Base-by-base conservation (phyloP, 805 yeast genomes). In the Myxozyma geophila region DNA sequence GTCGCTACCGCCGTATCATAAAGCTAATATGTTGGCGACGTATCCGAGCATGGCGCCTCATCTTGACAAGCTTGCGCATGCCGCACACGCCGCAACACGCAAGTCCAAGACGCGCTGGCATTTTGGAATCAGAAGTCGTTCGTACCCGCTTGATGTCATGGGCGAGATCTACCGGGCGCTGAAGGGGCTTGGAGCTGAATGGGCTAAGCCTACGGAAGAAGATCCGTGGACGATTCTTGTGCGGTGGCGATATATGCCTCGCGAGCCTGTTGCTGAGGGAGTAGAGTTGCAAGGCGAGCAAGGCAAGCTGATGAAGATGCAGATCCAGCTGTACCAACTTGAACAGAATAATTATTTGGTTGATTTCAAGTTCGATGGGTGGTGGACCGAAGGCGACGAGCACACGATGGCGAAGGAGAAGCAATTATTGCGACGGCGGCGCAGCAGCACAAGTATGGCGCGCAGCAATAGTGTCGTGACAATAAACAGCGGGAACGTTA, bases 71-170 rank as follows among this genome's bases (percentile, higher is more conserved):
- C 57, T 65, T 21, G 64, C 65, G 10, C 57, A 41, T 1, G 54
- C 65, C 15, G 50, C 80, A 8, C 67, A 86, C 21, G 82, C 87
- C 28, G 82, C 88, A n/a, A 23, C 59, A 53, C 92, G 93, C 75
- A 91, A 90, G 75, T 89, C 93, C 66, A 93, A 92, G 77, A 90
- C 97, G 7, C 86, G 96, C 76, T 95, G 99, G 99, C 99, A 95
- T 80, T 95, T 95, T 74, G 99, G 99, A 69, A 95, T 95, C 65
- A 82, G 99, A 74, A 91, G 97, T 8, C 83, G 98, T 72, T 90
- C 97, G 0, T 95, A 95, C 74, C 98, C 99, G 40, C 81, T 95
- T 70, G 99, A 95, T 76, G 99, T 95, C 2, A 95, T 95, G 98
- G 97, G 98, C 35, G 99, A 95, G 75, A 92, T 95, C 50, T 95